A percentile compares a stretch with the other conserved stretches of the same genome.
Conservation (phyloP, 768 basidiomycete species). For the Macrolepiota fuliginosa region DNA sequence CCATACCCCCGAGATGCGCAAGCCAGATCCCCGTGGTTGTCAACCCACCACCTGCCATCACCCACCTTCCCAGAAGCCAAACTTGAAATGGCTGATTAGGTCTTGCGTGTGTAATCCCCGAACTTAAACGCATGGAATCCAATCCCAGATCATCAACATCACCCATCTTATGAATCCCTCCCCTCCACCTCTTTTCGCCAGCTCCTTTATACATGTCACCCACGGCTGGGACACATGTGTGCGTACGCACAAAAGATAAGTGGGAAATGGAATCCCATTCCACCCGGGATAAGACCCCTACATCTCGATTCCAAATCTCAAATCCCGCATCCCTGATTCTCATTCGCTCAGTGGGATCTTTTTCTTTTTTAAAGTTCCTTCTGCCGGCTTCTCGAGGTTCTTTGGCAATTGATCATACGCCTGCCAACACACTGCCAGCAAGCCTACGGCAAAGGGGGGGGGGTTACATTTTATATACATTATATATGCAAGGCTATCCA, state of each 20-base stretch:
- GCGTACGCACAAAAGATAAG: too few species aligned
- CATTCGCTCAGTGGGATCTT: background rate
- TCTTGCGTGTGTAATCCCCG: background rate
- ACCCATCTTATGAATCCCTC: too few species aligned
- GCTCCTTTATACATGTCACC: too few species aligned
- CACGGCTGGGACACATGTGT: too few species aligned
- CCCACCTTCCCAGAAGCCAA: background rate
- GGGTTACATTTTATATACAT: too few species aligned
- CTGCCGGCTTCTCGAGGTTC: background rate
- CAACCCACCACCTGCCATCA: background rate
- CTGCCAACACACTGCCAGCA: background rate
- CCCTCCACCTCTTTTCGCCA: too few species aligned
- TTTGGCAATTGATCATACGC: constrained; percentile 1
- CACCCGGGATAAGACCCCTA: background rate
- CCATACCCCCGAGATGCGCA: background rate
- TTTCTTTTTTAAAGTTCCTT: background rate
- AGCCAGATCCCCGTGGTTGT: background rate
- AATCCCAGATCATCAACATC: too few species aligned
- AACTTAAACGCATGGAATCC: background rate
- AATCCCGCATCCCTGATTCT: background rate
- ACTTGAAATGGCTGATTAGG: background rate
- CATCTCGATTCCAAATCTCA: background rate
- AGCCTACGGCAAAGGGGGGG: too few species aligned
- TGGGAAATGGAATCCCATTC: constrained; percentile 1
- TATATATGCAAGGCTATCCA: too few species aligned